These are phyloP conservation scores for Dothistroma pini DNA, from an alignment of 2,329 filamentous ascomycete genomes.

Conservation along the genomic window DNA sequence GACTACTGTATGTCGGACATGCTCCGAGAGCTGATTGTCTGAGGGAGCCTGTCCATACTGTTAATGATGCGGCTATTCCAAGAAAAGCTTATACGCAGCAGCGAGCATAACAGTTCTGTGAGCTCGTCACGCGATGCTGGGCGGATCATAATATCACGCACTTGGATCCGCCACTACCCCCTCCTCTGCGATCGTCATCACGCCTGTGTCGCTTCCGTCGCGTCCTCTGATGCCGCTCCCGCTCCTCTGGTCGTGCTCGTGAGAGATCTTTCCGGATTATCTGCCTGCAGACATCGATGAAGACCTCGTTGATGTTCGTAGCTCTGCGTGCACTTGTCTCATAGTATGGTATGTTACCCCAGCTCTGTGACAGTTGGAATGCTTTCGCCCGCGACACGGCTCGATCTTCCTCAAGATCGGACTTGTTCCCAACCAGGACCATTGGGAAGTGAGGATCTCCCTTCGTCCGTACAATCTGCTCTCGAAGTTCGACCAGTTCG, in stretches of 20 bases:
- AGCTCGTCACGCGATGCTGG: too few species aligned
- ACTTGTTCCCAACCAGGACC: slow-evolving; percentile 90
- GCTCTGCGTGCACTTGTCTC: slow-evolving; percentile 79
- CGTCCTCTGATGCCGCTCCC: slow-evolving; percentile 13
- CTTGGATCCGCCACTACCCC: slow-evolving; percentile 9
- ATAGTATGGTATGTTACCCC: slow-evolving; percentile 85
- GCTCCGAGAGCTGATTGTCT: neutral
- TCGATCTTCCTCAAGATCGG: slow-evolving; percentile 81
- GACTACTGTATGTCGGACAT: neutral
- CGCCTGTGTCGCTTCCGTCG: slow-evolving; percentile 8
- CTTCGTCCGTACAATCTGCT: slow-evolving; percentile 89
- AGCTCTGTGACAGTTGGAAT: slow-evolving; percentile 79
- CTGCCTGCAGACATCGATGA: slow-evolving; percentile 47
- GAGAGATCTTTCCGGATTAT: slow-evolving; percentile 35
- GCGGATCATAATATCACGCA: slow-evolving; percentile 22
- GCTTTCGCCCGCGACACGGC: slow-evolving; percentile 73
- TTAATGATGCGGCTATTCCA: too few species aligned
- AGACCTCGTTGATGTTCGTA: slow-evolving; percentile 88
- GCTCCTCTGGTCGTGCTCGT: slow-evolving; percentile 20
- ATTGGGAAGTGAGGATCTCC: slow-evolving; percentile 64
- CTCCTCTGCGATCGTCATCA: slow-evolving; percentile 11
- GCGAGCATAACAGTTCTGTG: too few species aligned
- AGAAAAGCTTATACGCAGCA: too few species aligned
- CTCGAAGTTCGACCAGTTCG: slow-evolving; percentile 75
- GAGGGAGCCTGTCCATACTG: too few species aligned